Conservation (phyloP, 768 basidiomycete species). For the Mycena latifolia region DNA sequence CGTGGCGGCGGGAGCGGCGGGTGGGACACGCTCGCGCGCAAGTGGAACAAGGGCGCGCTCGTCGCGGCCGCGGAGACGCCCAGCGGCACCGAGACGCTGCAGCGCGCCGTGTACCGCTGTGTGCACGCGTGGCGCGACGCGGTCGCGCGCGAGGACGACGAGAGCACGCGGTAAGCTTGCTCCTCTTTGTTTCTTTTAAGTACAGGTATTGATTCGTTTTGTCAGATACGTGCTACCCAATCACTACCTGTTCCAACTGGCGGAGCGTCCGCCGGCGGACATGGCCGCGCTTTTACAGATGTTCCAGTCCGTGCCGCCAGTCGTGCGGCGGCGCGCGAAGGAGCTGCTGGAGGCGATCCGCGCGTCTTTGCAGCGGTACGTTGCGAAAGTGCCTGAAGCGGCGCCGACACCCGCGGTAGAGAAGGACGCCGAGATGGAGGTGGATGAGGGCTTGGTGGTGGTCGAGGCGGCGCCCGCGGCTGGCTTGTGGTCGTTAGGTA, state of each 20-base stretch:
- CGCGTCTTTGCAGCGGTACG: constrained; percentile 55
- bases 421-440: constrained; percentile 16
- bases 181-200: not conserved
- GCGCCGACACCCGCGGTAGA: constrained; percentile 17
- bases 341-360: constrained; percentile 77
- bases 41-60: constrained; percentile 82
- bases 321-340: constrained; percentile 70
- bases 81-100: constrained; percentile 54
- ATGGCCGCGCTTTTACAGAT: constrained; percentile 70
- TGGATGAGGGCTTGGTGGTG: constrained; percentile 28
- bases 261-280: constrained; percentile 78
- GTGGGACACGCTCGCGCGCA: constrained; percentile 83
- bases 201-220: not conserved
- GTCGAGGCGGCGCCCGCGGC: constrained; percentile 13
- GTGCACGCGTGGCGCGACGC: constrained; percentile 89
- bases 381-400: constrained; percentile 29
- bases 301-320: constrained; percentile 72
- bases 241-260: constrained; percentile 78
- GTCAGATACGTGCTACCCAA: constrained; percentile 78
- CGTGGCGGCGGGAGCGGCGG: constrained; percentile 76
- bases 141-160: constrained; percentile 86
- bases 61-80: constrained; percentile 50
- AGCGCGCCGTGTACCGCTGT: constrained; percentile 73
- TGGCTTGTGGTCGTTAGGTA: constrained; percentile 48
- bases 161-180: constrained; percentile 77